A percentile compares a stretch with the other conserved stretches of the same genome.
Conservation (phyloP, 1,284 basidiomycete genomes). For the Termitomyces sp. region DNA sequence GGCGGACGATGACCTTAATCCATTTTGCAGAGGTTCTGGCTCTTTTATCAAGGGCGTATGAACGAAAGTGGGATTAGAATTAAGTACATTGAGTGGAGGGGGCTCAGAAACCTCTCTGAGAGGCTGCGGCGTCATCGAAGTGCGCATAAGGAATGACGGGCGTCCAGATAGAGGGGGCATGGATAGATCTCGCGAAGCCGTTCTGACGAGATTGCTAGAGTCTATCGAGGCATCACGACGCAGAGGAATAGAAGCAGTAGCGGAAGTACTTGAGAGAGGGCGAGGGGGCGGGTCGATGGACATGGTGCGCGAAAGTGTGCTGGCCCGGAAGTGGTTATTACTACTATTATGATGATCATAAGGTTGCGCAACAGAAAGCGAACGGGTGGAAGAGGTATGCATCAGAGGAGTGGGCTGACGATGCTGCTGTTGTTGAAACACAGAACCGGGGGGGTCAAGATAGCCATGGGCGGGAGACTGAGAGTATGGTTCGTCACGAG, state of each 20-base stretch:
- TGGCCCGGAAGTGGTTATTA: conserved; percentile 32
- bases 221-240: conserved; percentile 26
- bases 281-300: conserved; percentile 53
- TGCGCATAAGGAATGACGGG: conserved; percentile 56
- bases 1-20: conserved; percentile 25
- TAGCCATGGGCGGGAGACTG: conserved; percentile 30
- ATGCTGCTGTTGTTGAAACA: conserved; percentile 33
- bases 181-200: conserved; percentile 27
- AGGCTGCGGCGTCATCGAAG: conserved; percentile 63
- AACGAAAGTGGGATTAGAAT: conserved; percentile 65
- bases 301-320: conserved; percentile 48
- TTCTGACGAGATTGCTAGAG: conserved; percentile 14
- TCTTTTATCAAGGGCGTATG: conserved; percentile 43
- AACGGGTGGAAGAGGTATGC: conserved; percentile 24
- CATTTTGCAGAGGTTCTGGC: conserved; percentile 28
- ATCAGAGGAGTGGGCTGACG: conserved; percentile 20
- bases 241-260: conserved; percentile 26
- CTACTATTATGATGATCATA: conserved; percentile 28
- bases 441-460: conserved; percentile 50
- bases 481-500: conserved; percentile 26
- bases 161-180: conserved; percentile 36
- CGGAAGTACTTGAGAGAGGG: conserved; percentile 38
- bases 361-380: conserved; percentile 29
- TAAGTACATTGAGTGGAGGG: conserved; percentile 55
- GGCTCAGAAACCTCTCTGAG: conserved; percentile 60